phyloP scores from a whole-genome alignment of 2,329 filamentous ascomycete species.

The Xylariales sp. region DNA sequence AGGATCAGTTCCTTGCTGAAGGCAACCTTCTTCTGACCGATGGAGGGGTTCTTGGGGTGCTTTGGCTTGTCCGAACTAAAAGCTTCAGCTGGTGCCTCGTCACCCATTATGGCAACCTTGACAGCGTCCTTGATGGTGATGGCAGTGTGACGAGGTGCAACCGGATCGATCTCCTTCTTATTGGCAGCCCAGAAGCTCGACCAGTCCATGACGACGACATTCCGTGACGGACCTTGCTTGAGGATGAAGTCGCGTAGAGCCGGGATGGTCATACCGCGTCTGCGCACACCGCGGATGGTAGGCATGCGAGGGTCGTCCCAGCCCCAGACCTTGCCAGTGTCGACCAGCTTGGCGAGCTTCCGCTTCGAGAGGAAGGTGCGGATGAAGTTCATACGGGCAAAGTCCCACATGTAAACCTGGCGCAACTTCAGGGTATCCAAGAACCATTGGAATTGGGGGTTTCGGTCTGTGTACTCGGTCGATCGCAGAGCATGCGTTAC shows the following conservation, averaged over 20 bases:
- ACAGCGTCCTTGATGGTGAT: slow-evolving; percentile 68
- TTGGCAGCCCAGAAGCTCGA: slow-evolving; percentile 68
- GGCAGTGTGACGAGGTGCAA: slow-evolving; percentile 69
- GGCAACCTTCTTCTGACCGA: slow-evolving; percentile 81
- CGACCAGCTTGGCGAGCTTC: slow-evolving; percentile 79
- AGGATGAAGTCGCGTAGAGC: slow-evolving; percentile 80
- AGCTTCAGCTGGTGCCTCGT: slow-evolving; percentile 58
- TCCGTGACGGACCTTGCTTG: slow-evolving; percentile 78
- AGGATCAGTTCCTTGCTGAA: slow-evolving; percentile 73
- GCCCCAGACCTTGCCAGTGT: slow-evolving; percentile 69
- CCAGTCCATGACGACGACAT: slow-evolving; percentile 83
- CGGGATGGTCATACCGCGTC: slow-evolving; percentile 73
- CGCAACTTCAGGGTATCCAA: slow-evolving; percentile 68
- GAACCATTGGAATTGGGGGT: slow-evolving; percentile 86
- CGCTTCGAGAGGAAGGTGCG: slow-evolving; percentile 79
- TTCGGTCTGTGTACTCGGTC: slow-evolving; percentile 83
- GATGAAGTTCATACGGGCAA: slow-evolving; percentile 79
- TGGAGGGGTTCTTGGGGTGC: slow-evolving; percentile 81
- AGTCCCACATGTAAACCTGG: slow-evolving; percentile 80
- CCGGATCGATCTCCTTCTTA: slow-evolving; percentile 77
- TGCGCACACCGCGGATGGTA: slow-evolving; percentile 72
- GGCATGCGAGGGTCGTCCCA: slow-evolving; percentile 89
- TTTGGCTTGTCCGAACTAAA: slow-evolving; percentile 73
- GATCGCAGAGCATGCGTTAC: slow-evolving; percentile 80
- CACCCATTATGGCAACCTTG: slow-evolving; percentile 63